Conservation (phyloP, 192 early-diverging fungal genomes). For the Diversispora epigaea region DNA sequence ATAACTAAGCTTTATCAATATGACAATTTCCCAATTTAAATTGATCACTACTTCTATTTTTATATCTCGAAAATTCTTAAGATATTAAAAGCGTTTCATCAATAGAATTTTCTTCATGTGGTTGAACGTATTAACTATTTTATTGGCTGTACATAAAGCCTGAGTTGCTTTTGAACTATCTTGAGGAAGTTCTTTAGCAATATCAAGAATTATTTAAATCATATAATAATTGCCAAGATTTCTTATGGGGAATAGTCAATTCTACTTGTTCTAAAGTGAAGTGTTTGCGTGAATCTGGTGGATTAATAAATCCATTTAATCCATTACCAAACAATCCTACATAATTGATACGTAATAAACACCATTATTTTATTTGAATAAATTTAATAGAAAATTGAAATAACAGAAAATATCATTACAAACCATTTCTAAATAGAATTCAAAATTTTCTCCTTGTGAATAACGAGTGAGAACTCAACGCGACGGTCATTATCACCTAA, state of each 20-base stretch:
- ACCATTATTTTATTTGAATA: neutral
- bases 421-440: constrained; percentile 87
- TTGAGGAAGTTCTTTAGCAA: constrained; percentile 67
- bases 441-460: constrained; percentile 57
- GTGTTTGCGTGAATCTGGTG: constrained; percentile 64
- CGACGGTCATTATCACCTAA: constrained; percentile 51
- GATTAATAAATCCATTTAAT: constrained; percentile 57
- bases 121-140: constrained; percentile 72
- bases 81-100: constrained; percentile 50
- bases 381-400: no score
- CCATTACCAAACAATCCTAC: constrained; percentile 79
- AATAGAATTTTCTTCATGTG: constrained; percentile 52
- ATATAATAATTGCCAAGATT: constrained; percentile 68
- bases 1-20: constrained; percentile 88
- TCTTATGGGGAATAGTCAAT: constrained; percentile 68
- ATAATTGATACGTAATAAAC: neutral
- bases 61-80: constrained; percentile 63
- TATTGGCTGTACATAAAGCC: constrained; percentile 79
- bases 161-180: constrained; percentile 72
- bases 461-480: constrained; percentile 48
- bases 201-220: constrained; percentile 78
- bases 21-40: constrained; percentile 86
- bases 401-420: constrained; percentile 71
- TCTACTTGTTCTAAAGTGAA: constrained; percentile 67
- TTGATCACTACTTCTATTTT: constrained; percentile 56